Evolutionary conservation across 257 asterid species (phyloP).

Genomic region (Craterostigma plantagineum): DNA sequence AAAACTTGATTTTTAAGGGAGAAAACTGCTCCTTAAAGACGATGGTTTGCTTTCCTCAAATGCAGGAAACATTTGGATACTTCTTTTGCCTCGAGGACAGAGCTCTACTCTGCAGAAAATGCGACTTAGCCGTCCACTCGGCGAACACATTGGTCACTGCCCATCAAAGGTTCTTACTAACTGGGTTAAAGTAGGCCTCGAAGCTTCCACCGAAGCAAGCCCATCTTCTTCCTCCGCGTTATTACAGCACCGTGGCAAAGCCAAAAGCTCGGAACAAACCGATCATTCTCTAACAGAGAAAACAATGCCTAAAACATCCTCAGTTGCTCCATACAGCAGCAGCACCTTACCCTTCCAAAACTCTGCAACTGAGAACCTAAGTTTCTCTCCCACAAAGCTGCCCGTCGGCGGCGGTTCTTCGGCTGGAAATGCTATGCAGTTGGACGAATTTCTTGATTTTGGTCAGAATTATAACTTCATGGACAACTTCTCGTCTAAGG

Average conservation of each 20-base stretch:
- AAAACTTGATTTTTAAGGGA: no score
- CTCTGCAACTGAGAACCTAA: slow-evolving; percentile 7
- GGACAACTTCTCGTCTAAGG: slow-evolving; percentile 57
- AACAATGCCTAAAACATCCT: slow-evolving; percentile 14
- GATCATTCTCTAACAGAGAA: slow-evolving; percentile 11
- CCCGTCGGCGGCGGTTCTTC: slow-evolving; percentile 28
- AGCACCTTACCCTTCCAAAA: slow-evolving; percentile 18
- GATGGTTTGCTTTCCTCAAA: not conserved
- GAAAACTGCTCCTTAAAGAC: no score
- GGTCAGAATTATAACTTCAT: slow-evolving; percentile 30
- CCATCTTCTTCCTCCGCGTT: slow-evolving; percentile 15
- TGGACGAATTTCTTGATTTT: slow-evolving; percentile 58
- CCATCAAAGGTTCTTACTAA: slow-evolving; percentile 73
- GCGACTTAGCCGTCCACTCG: slow-evolving; percentile 69
- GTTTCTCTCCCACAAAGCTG: slow-evolving; percentile 18
- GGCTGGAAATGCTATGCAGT: slow-evolving; percentile 39
- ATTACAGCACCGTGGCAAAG: no score
- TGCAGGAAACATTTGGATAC: slow-evolving; percentile 76
- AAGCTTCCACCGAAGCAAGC: slow-evolving; percentile 25
- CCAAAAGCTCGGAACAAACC: no score
- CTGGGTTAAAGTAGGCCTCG: slow-evolving; percentile 79
- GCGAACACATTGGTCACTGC: slow-evolving; percentile 45
- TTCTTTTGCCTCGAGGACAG: slow-evolving; percentile 95
- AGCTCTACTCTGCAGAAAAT: slow-evolving; percentile 75
- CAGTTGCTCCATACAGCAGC: slow-evolving; percentile 16